A percentile compares a stretch with the other conserved stretches of the same genome.
phyloP scores from a whole-genome alignment of 768 basidiomycete species.

The Kwoniella heveanensis region DNA sequence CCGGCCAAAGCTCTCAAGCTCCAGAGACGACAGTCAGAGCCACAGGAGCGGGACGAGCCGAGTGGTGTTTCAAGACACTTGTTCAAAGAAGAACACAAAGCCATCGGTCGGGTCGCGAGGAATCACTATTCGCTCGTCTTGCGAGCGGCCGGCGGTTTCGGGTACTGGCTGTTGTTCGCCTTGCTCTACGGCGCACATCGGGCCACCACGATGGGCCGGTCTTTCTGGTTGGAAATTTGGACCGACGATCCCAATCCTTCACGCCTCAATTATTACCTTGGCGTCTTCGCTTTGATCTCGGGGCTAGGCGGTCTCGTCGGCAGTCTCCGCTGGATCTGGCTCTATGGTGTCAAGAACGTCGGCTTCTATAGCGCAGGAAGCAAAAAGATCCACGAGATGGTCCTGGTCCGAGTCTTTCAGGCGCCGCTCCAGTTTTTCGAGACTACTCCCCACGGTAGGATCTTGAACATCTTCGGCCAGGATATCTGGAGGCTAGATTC shows the following conservation, averaged over 20 bases:
- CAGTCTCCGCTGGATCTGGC: constrained; percentile 48
- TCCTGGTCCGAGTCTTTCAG: constrained; percentile 30
- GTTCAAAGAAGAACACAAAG: constrained; percentile 35
- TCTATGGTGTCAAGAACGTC: constrained; percentile 45
- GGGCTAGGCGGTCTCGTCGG: constrained; percentile 18
- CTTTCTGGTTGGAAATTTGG: constrained; percentile 43
- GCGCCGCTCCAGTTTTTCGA: constrained; percentile 50
- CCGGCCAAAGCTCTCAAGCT: background rate
- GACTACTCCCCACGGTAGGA: constrained; percentile 41
- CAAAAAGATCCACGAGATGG: constrained; percentile 33
- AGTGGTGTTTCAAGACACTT: constrained; percentile 24
- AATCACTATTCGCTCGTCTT: constrained; percentile 44
- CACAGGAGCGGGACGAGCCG: constrained; percentile 6
- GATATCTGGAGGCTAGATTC: constrained; percentile 46
- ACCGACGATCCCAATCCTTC: constrained; percentile 35
- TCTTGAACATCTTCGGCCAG: constrained; percentile 50
- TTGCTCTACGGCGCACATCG: constrained; percentile 30
- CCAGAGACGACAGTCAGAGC: background rate
- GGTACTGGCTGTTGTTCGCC: constrained; percentile 48
- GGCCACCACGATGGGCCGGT: constrained; percentile 25
- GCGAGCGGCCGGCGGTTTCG: constrained; percentile 36
- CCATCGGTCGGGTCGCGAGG: constrained; percentile 31
- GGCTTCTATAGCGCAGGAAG: constrained; percentile 41
- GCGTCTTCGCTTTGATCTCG: constrained; percentile 30
- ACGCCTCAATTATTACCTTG: constrained; percentile 37